Evolutionary conservation across 495 filamentous ascomycete species (phyloP).

Genomic region (Letharia lupina): DNA sequence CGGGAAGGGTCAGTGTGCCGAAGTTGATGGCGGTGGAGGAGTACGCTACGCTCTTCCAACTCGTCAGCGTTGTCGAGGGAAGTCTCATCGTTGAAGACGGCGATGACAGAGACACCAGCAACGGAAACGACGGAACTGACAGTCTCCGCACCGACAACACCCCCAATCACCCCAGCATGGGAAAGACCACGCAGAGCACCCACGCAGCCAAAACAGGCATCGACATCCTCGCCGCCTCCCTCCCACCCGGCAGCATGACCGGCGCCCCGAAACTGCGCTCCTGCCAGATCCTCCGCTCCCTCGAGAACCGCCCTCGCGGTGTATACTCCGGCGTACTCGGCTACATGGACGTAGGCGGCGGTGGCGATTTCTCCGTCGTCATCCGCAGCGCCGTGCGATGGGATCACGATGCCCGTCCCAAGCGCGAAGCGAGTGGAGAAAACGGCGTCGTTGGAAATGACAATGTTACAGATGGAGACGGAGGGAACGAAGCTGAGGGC

Average conservation of each 20-base stretch:
- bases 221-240: constrained; percentile 63
- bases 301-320: constrained; percentile 64
- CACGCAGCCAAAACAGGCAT: constrained; percentile 45
- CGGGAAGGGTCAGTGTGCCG: constrained; percentile 53
- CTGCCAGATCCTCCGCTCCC: constrained; percentile 64
- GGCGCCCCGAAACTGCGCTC: constrained; percentile 87
- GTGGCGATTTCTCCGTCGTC: constrained; percentile 79
- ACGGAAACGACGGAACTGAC: constrained; percentile 14
- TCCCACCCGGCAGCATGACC: constrained; percentile 92
- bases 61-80: constrained; percentile 80
- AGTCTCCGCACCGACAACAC: neutral
- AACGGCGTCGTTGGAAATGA: constrained; percentile 8
- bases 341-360: constrained; percentile 77
- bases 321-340: constrained; percentile 86
- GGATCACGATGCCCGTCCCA: constrained; percentile 39
- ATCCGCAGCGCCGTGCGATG: constrained; percentile 72
- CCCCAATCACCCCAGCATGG: neutral
- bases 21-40: constrained; percentile 82
- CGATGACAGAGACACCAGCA: constrained; percentile 7
- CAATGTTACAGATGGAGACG: neutral
- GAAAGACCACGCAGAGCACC: neutral
- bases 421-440: constrained; percentile 15
- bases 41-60: constrained; percentile 79
- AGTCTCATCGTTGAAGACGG: constrained; percentile 7
- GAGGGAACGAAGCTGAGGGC: constrained; percentile 1